Evolutionary conservation across 306 rosid genomes (phyloP), one percentile per base, ranked within the genome.

Genomic region (Vicia sativa): DNA sequence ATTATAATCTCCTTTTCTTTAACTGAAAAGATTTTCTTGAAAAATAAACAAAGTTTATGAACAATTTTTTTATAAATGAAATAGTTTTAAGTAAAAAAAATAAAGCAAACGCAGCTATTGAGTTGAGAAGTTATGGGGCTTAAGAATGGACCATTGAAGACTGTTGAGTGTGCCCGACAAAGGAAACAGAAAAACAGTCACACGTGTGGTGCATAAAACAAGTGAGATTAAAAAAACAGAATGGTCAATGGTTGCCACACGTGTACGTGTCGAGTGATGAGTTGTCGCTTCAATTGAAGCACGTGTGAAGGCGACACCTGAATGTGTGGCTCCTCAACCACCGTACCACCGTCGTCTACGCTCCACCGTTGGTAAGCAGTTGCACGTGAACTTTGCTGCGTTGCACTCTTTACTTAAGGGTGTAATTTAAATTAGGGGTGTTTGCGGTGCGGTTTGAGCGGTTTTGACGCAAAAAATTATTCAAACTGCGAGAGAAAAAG

Each of bases 141-240:
- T 38, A 6, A 4, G 26, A n/a, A 66, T n/a, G n/a, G n/a, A n/a
- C n/a, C n/a, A 21, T 21, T 21, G 23, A 21, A 21, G 2, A 21
- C 1, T 21, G 23, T 21, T 21, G 23, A 21, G 23, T 2, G 82
- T 78, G 70, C 78, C 91, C 85, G 79, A 71, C 86, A 80, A 26
- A 26, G 74, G 74, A 74, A 80, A 72, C 79, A 66, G 14, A 74
- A 23, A 81, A 79, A 80, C 39, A 70, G 68, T 74, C 92, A 87
- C 92, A 86, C 96, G 86, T 83, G 90, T 60, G 91, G 68, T 82
- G 88, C 56, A 35, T 62, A 26, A 57, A 41, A 60, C 35, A 65
- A 45, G 16, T n/a, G 38, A 50, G 65, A n/a, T 28, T 46, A 7
- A 62, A 23, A 29, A 2, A 15, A 15, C 35, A 71, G 2, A 50